phyloP scores from a whole-genome alignment of 495 filamentous ascomycete genomes.

The Wilcoxina mikolae region DNA sequence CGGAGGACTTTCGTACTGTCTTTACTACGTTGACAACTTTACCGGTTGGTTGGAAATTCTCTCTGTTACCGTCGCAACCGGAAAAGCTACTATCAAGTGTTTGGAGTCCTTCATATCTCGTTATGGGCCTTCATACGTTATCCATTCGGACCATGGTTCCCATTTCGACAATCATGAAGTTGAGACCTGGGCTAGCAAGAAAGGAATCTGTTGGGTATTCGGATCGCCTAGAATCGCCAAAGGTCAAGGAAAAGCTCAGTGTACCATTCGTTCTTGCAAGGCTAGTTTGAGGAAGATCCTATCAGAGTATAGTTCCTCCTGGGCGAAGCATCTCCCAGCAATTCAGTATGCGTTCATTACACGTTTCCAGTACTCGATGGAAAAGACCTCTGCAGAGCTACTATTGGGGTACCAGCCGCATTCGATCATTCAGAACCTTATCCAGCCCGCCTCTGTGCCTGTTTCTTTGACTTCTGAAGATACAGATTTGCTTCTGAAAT shows the following conservation, averaged over 20 bases:
- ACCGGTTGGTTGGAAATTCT: neutral
- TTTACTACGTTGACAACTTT: neutral
- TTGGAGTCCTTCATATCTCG: neutral
- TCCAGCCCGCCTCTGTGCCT: too few species aligned
- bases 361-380: neutral
- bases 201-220: neutral
- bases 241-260: neutral
- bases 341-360: neutral
- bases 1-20: neutral
- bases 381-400: too few species aligned
- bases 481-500: too few species aligned
- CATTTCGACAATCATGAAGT: neutral
- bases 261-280: neutral
- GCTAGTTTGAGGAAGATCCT: neutral
- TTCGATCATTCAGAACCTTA: too few species aligned
- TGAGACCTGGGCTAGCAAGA: neutral
- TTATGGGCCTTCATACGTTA: too few species aligned
- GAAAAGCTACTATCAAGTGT: neutral
- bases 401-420: too few species aligned
- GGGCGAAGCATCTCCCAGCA: neutral
- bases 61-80: neutral
- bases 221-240: neutral
- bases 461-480: too few species aligned
- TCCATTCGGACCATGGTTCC: neutral
- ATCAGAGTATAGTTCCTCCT: neutral